These are phyloP conservation scores for Fusarium redolens DNA, from an alignment of 2,329 filamentous ascomycete genomes.

Conservation along the genomic window DNA sequence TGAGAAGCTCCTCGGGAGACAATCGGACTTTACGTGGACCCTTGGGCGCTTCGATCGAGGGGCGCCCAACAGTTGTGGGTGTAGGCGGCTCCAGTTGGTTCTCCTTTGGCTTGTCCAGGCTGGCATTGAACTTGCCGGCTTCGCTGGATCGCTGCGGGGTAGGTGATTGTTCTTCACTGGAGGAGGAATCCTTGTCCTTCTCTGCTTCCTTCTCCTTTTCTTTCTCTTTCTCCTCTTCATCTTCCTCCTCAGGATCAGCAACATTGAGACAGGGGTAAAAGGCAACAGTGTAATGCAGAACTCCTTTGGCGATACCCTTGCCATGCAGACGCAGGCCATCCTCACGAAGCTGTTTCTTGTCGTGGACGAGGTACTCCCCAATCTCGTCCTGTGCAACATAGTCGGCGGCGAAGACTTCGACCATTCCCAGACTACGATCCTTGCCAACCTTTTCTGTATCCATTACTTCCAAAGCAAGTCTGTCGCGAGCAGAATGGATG, in stretches of 20 bases:
- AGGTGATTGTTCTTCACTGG: conserved; percentile 27
- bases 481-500: conserved; percentile 85
- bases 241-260: conserved; percentile 88
- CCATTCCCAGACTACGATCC: conserved; percentile 85
- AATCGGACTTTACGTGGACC: conserved; percentile 81
- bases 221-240: conserved; percentile 72
- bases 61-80: conserved; percentile 58
- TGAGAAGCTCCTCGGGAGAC: conserved; percentile 80
- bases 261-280: conserved; percentile 93
- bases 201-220: conserved; percentile 45
- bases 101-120: conserved; percentile 47
- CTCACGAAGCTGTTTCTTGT: conserved; percentile 75
- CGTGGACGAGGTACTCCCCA: conserved; percentile 84
- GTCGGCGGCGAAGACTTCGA: conserved; percentile 82
- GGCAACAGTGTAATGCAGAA: conserved; percentile 81
- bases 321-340: conserved; percentile 80
- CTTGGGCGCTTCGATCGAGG: conserved; percentile 59
- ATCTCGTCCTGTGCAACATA: conserved; percentile 82
- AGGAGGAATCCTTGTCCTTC: conserved; percentile 27
- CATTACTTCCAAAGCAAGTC: conserved; percentile 92
- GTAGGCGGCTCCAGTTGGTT: conserved; percentile 42
- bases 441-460: conserved; percentile 93
- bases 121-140: conserved; percentile 59
- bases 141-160: conserved; percentile 38
- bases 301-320: conserved; percentile 80